phyloP scores from a whole-genome alignment of 2,329 filamentous ascomycete species.

The Penicillium freii region DNA sequence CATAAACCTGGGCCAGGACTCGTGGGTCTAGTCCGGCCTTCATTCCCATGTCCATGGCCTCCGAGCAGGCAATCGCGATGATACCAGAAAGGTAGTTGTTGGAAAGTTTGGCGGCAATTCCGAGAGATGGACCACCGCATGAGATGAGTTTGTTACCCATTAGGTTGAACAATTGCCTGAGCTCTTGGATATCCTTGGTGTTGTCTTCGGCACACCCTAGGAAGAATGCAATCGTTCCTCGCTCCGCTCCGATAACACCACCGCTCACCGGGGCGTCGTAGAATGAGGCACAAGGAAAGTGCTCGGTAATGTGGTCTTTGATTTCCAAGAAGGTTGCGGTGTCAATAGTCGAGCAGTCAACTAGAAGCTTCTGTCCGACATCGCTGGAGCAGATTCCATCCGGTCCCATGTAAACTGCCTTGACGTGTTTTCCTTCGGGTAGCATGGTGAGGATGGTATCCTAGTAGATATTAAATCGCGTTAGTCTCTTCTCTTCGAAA shows the following conservation, averaged over 20 bases:
- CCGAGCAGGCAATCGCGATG: slow-evolving; percentile 58
- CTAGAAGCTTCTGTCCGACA: slow-evolving; percentile 47
- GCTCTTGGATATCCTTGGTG: slow-evolving; percentile 30
- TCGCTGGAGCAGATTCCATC: slow-evolving; percentile 45
- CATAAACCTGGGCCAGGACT: slow-evolving; percentile 53
- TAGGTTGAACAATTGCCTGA: slow-evolving; percentile 47
- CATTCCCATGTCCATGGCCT: slow-evolving; percentile 63
- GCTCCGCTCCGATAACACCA: slow-evolving; percentile 53
- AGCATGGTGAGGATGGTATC: slow-evolving; percentile 55
- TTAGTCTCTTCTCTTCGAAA: not conserved
- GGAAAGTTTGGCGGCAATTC: slow-evolving; percentile 58
- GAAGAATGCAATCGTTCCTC: slow-evolving; percentile 55
- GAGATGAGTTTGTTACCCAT: slow-evolving; percentile 57
- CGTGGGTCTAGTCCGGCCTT: slow-evolving; percentile 55
- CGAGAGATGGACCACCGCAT: slow-evolving; percentile 56
- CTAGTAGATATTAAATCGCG: slow-evolving; percentile 27
- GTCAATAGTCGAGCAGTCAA: slow-evolving; percentile 59
- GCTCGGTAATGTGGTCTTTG: slow-evolving; percentile 38
- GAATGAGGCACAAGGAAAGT: slow-evolving; percentile 47
- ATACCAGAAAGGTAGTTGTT: slow-evolving; percentile 62
- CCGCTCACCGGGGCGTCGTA: slow-evolving; percentile 56
- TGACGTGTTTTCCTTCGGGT: slow-evolving; percentile 53
- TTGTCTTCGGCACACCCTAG: slow-evolving; percentile 47
- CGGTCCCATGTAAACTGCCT: slow-evolving; percentile 50
- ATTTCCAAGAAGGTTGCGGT: slow-evolving; percentile 51